Conservation (phyloP, 2,329 filamentous ascomycete species). For the Drechslerella stenobrocha region DNA sequence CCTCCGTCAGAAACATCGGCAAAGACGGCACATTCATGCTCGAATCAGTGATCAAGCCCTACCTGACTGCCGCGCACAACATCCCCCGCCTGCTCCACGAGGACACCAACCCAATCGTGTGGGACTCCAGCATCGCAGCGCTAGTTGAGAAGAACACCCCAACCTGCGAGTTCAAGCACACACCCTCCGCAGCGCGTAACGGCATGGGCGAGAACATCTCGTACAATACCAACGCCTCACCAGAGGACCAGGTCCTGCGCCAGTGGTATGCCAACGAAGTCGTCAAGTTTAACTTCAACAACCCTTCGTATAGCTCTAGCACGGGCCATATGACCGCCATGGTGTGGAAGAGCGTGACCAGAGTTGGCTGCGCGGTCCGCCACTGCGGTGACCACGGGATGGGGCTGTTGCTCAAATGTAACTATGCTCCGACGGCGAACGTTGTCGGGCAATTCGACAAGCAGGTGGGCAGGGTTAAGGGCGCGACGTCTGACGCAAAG, state of each 20-base stretch:
- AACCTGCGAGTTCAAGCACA: conserved; percentile 39
- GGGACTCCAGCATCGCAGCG: conserved; percentile 37
- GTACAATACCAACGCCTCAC: conserved; percentile 41
- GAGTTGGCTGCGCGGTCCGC: conserved; percentile 36
- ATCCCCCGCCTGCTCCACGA: conserved; percentile 37
- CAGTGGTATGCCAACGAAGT: conserved; percentile 47
- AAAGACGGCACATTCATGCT: conserved; percentile 41
- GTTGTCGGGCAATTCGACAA: conserved; percentile 31
- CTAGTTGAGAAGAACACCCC: conserved; percentile 25
- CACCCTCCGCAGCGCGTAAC: conserved; percentile 20
- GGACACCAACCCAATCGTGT: conserved; percentile 22
- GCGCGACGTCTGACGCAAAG: conserved; percentile 17
- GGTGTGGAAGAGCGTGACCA: conserved; percentile 39
- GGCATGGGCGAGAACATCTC: conserved; percentile 41
- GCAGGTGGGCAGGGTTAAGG: conserved; percentile 32
- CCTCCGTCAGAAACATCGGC: conserved; percentile 34
- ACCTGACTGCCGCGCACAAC: conserved; percentile 36
- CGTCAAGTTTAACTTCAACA: conserved; percentile 38
- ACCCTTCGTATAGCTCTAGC: conserved; percentile 19
- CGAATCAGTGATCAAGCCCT: conserved; percentile 29
- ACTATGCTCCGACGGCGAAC: conserved; percentile 34
- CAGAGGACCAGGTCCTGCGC: conserved; percentile 34
- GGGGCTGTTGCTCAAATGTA: conserved; percentile 43
- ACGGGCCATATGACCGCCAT: conserved; percentile 46
- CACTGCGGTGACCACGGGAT: conserved; percentile 30